Base-by-base conservation (phyloP, 1,284 basidiomycete species). In the Phylloboletellus chloephorus region DNA sequence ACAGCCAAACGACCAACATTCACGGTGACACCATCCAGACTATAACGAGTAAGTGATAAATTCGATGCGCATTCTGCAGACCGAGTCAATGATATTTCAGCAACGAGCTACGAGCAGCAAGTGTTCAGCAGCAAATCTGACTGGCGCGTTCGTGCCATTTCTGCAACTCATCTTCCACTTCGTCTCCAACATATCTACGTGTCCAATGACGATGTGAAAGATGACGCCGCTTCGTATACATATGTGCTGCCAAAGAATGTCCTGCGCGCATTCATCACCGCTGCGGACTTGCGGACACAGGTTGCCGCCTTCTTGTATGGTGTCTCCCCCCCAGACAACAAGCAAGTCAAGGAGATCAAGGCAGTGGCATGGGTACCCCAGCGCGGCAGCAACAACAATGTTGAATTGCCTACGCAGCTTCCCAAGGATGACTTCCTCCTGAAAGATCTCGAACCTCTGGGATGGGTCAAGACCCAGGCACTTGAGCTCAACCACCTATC, bases 211-310 rank as follows among this genome's bases (percentile, higher is more conserved):
- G 94, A 98, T 60, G 93, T 98, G 58, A 94, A 94, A 65, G 96
- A 99, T 58, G 96, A 98, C 58, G 89, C 91, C 2, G 83, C 88
- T 11, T 88, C 88, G 6, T 89, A 78, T 64, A 98, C 96, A 13
- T 98, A 92, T 58, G 92, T 99, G 38, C 74, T 98, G 48, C 94
- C 96, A 13, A 98, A 98, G 78, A 99, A 99, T 67, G 78, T 98
- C 43, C 73, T 99, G 33, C 87, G 90, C 44, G 88, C 93, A 8
- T 98, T 99, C 68, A 89, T 98, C 56, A 81, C 88, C 37, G 88
- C 90, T 17, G 80, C 93, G 17, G 96, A 99, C 67, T 74, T 98
- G 35, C 86, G 96, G 32, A 96, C 96, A 1, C 95, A 98, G 67
- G 90, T 97, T 30, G 93, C 92, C 1, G 95, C 85, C 0, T 96